Percentiles rank a stretch among this genome's conserved stretches.
Evolutionary conservation across 352 stramenopile genomes (phyloP).

Genomic region (Phytopythium aichiense): DNA sequence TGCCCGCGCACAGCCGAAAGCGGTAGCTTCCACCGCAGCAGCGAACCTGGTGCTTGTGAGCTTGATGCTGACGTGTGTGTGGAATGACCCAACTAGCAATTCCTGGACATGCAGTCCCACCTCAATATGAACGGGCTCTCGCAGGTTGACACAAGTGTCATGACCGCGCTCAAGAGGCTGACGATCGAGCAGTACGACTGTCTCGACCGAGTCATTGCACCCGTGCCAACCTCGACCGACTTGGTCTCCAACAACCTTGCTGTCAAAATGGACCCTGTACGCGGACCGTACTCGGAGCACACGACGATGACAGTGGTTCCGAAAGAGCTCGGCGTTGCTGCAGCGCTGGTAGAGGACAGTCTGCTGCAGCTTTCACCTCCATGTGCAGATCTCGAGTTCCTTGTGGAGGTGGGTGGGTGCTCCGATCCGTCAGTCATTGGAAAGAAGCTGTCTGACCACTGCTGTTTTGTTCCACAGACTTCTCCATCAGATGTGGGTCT

Average conservation of each 20-base stretch:
- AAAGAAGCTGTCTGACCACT: not conserved
- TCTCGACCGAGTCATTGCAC: not conserved
- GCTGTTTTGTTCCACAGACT: not conserved
- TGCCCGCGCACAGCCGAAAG: not conserved
- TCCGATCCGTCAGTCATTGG: not conserved
- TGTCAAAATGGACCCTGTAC: slow-evolving; percentile 3
- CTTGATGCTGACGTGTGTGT: not conserved
- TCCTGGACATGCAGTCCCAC: not conserved
- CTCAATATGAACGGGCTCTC: not conserved
- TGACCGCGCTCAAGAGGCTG: not conserved
- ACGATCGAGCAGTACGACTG: not conserved
- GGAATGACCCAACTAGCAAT: not conserved
- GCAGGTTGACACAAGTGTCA: not conserved
- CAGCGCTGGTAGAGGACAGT: not conserved
- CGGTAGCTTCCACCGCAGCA: not conserved
- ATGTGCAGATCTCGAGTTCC: not conserved
- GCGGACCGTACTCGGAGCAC: slow-evolving; percentile 1
- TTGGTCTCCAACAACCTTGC: slow-evolving; percentile 1
- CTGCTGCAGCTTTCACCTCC: slow-evolving; percentile 1
- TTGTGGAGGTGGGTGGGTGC: slow-evolving; percentile 1
- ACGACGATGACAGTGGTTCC: slow-evolving; percentile 1
- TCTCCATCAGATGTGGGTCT: not conserved
- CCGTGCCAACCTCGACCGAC: not conserved
- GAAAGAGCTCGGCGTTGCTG: not conserved
- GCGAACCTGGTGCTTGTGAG: not conserved